Conservation (phyloP, 2,329 filamentous ascomycete genomes). For the Monilinia vaccinii-corymbosi region DNA sequence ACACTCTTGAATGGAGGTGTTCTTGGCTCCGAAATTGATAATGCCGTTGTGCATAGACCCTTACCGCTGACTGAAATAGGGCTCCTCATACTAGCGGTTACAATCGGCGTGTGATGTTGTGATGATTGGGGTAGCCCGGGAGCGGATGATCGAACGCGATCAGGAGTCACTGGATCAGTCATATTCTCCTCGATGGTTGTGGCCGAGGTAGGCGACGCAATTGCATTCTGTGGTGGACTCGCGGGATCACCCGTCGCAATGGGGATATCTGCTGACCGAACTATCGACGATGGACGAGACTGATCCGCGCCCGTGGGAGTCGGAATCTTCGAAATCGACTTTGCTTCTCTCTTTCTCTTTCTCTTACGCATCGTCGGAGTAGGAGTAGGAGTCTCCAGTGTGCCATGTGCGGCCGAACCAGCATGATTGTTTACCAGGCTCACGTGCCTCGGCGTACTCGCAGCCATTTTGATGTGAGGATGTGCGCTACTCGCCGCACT, state of each 20-base stretch:
- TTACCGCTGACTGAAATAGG: background rate
- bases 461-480: background rate
- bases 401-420: background rate
- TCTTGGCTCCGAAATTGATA: background rate
- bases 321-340: background rate
- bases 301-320: background rate
- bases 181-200: background rate
- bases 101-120: background rate
- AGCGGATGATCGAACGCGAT: no score
- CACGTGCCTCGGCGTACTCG: background rate
- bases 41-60: background rate
- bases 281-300: background rate
- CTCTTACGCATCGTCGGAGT: rapidly evolving
- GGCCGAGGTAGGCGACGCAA: background rate
- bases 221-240: rapidly evolving
- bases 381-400: background rate
- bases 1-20: background rate
- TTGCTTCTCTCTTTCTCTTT: background rate
- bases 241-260: background rate
- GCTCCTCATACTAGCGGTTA: background rate
- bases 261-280: background rate
- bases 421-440: background rate
- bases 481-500: background rate
- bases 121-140: background rate
- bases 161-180: background rate